A percentile compares a stretch with the other conserved stretches of the same genome.
Conservation (phyloP, 345 rosid species). For the Camelina hispida region DNA sequence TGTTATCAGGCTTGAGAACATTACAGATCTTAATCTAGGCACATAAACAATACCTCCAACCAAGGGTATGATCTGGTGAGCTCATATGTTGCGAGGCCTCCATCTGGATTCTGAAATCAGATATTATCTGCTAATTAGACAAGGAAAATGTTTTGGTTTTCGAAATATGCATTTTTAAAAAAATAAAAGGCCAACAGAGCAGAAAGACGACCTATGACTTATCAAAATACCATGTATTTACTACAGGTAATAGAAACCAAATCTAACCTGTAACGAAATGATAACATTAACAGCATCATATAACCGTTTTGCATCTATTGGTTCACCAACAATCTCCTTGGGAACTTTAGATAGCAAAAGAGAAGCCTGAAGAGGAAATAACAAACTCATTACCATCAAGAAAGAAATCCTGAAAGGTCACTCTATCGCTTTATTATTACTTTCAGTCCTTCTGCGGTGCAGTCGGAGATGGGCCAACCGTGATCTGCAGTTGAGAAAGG, state of each 20-base stretch:
- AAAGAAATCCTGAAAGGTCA: constrained; percentile 16
- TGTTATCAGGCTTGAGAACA: neutral
- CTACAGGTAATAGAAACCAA: constrained; percentile 24
- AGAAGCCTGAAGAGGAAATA: constrained; percentile 61
- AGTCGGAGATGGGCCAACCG: constrained; percentile 98
- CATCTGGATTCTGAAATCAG: constrained; percentile 69
- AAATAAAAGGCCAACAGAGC: constrained; percentile 5
- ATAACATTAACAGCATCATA: constrained; percentile 89
- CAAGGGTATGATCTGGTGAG: constrained; percentile 87
- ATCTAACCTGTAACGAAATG: constrained; percentile 82
- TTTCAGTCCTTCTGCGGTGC: constrained; percentile 93
- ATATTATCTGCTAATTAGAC: constrained; percentile 34
- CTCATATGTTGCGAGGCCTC: constrained; percentile 90
- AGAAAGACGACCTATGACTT: neutral
- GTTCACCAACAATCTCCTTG: constrained; percentile 77
- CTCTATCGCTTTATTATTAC: constrained; percentile 48
- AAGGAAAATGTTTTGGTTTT: neutral
- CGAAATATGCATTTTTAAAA: constrained; percentile 14
- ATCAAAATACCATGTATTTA: neutral
- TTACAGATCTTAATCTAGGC: constrained; percentile 20
- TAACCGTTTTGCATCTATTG: constrained; percentile 59
- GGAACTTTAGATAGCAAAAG: constrained; percentile 75
- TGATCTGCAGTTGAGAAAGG: constrained; percentile 97
- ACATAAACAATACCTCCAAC: constrained; percentile 73
- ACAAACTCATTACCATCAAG: constrained; percentile 35